Evolutionary conservation across 805 yeast genomes (phyloP), one percentile per base, ranked within the genome.

Genomic region (Pichia scutulata): DNA sequence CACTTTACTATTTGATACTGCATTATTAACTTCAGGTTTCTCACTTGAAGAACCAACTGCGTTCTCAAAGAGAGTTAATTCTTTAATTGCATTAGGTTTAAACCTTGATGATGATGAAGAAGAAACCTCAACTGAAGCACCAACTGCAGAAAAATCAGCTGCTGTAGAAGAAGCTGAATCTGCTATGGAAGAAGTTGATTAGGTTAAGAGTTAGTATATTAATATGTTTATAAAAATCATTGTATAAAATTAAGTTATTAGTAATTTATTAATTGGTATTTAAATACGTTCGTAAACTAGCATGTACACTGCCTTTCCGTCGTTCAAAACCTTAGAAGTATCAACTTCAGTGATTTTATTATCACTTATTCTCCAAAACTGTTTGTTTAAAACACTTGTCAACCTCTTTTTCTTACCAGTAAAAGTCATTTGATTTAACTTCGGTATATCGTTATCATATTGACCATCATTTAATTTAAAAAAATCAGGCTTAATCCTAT

Each of bases 131-230:
- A 71, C 61, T 46, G 52, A 44, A 48, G 46, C n/a, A 73, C 76
- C 56, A 73, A 52, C 52, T 39, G 19, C 7, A 16, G 37, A 33
- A 43, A 47, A 50, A 73, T 76, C 56, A 73, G 54, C 52, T 33
- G 58, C 44, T 33, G 83, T 74, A 59, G 78, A 46, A 43, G 54
- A 75, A 58, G 89, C 82, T 67, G 96, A 89, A 77, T 84, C 95
- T 57, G 96, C 89, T 68, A 93, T 92, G 99, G 99, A 92, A 81
- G 99, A 92, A 78, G 97, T 92, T 72, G 99, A 92, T 75, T 92
- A 86, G 53, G 40, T 37, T n/a, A n/a, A 33, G 16, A 33, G n/a
- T 30, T 36, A 30, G 26, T 24, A 41, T 41, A 41, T n/a, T 40
- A 40, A 13, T 21, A 23, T 21, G 23, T 19, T 30, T 33, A 19